Evolutionary conservation across 352 stramenopile genomes (phyloP), one percentile per base, ranked within the genome.

Genomic region (Globisporangium echinulatum): DNA sequence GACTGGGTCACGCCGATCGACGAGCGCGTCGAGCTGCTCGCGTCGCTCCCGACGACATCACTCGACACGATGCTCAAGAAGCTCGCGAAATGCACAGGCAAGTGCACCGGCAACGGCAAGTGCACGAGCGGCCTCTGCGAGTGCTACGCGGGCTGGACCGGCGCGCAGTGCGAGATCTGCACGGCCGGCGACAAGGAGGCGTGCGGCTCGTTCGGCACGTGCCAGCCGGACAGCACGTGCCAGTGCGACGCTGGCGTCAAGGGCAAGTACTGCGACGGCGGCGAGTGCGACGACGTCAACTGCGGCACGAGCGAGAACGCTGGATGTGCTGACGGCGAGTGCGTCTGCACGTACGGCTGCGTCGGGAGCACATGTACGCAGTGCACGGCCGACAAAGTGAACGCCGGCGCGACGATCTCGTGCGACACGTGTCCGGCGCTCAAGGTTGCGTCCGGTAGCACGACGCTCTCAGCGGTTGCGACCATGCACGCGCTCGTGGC

Each of bases 1-100:
- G 82, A 92, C 70, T 92, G 79, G 82, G 65, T 63, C 48, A 85
- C 82, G 13, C 65, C 82, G 11, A 76, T 88, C 54, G 67, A 74
- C 5, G 74, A 86, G 56, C 81, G 81, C 43, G 70, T 87, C 38
- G 69, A 79, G 2, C 50, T 90, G 25, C 55, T 90, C 15, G 55
- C 68, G 14, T 46, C 51, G 15, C 53, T 89, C 19, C 77, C 75
- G 7, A 64, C 69, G 5, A 76, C 73, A 4, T 78, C 56, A 36
- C 58, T 89, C 3, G 58, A 66, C 33, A 63, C 69, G 3, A 61
- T 80, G 10, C 56, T 89, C 40, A 71, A 68, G 0, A 73, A 72
- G 42, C 77, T 74, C 43, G 66, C 69, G 1, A 55, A 69, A 37
- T 89, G 79, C 54, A 72, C 53, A 0, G 52, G 59, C 44, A 68